Evolutionary conservation across 2,329 filamentous ascomycete genomes (phyloP).

Genomic region (Byssothecium circinans): DNA sequence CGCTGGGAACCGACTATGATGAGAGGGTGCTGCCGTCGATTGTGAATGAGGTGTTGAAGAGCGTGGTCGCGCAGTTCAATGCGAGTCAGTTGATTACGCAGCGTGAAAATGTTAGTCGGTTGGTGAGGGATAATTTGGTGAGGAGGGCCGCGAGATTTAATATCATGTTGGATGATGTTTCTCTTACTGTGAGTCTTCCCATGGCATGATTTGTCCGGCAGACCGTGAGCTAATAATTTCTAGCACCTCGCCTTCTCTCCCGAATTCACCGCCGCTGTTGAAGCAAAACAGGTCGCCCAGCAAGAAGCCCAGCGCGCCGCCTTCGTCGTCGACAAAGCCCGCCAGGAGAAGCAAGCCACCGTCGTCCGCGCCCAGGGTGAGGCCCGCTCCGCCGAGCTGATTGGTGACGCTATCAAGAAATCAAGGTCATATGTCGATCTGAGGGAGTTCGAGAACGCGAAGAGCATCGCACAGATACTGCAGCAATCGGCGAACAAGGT

Average conservation of each 20-base stretch:
- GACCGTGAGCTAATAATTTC: constrained; percentile 21
- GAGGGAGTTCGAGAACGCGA: constrained; percentile 96
- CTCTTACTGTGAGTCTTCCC: constrained; percentile 72
- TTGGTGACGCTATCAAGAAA: constrained; percentile 99
- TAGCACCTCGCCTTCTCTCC: constrained; percentile 70
- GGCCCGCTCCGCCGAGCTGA: constrained; percentile 94
- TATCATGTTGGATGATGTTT: constrained; percentile 96
- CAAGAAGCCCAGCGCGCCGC: constrained; percentile 97
- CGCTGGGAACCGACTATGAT: constrained; percentile 92
- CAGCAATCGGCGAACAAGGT: constrained; percentile 93
- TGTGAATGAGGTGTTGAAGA: constrained; percentile 98
- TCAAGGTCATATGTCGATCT: constrained; percentile 94
- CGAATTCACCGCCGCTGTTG: constrained; percentile 69
- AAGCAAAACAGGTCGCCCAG: constrained; percentile 70
- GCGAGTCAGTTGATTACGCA: constrained; percentile 98
- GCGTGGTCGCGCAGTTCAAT: constrained; percentile 98
- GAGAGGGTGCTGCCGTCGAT: constrained; percentile 98
- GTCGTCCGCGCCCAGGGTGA: constrained; percentile 99
- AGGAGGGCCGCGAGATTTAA: constrained; percentile 93
- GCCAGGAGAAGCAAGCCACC: constrained; percentile 99
- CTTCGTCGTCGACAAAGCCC: constrained; percentile 97
- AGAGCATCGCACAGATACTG: constrained; percentile 81
- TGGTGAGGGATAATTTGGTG: constrained; percentile 92
- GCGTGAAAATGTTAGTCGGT: constrained; percentile 89
- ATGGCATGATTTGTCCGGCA: neutral